Conservation (phyloP, 208 protist genomes). For the Trypanosoma grayi region DNA sequence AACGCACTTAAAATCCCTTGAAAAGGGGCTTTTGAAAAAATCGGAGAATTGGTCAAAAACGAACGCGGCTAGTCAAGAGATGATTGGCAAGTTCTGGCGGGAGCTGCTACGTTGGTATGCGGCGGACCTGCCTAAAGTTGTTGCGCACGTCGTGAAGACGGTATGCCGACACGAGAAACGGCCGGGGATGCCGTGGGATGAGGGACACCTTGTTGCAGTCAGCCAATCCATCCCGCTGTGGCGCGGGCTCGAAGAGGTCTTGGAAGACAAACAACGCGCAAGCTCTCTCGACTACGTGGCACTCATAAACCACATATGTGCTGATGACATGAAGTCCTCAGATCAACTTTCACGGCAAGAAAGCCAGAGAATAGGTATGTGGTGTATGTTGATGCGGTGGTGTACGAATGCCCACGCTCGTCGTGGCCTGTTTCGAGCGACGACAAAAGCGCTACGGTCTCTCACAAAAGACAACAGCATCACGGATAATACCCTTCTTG, state of each 20-base stretch:
- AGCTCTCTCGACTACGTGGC: slow-evolving; percentile 5
- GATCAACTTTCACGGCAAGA: background rate
- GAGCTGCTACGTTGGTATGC: slow-evolving; percentile 25
- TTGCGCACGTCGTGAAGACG: slow-evolving; percentile 17
- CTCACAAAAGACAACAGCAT: slow-evolving; percentile 3
- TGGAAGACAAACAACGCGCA: background rate
- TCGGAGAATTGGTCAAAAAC: slow-evolving; percentile 19
- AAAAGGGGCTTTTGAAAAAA: slow-evolving; percentile 3
- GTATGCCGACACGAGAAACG: background rate
- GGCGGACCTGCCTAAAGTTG: slow-evolving; percentile 21
- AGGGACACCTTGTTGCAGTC: slow-evolving; percentile 20
- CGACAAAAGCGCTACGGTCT: slow-evolving; percentile 21
- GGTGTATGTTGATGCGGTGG: slow-evolving; percentile 48
- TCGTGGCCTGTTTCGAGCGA: slow-evolving; percentile 29
- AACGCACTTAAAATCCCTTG: slow-evolving; percentile 13
- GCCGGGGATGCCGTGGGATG: slow-evolving; percentile 9
- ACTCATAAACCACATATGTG: slow-evolving; percentile 14
- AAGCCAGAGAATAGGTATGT: background rate
- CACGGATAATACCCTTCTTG: slow-evolving; percentile 2
- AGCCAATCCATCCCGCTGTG: slow-evolving; percentile 10
- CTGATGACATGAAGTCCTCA: background rate
- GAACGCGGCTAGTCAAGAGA: background rate
- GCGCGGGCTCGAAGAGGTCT: slow-evolving; percentile 15
- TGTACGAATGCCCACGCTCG: slow-evolving; percentile 29
- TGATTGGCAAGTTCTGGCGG: slow-evolving; percentile 20